These are phyloP conservation scores for Crataegus laevigata DNA, from an alignment of 306 rosid species.

Conservation along the genomic window DNA sequence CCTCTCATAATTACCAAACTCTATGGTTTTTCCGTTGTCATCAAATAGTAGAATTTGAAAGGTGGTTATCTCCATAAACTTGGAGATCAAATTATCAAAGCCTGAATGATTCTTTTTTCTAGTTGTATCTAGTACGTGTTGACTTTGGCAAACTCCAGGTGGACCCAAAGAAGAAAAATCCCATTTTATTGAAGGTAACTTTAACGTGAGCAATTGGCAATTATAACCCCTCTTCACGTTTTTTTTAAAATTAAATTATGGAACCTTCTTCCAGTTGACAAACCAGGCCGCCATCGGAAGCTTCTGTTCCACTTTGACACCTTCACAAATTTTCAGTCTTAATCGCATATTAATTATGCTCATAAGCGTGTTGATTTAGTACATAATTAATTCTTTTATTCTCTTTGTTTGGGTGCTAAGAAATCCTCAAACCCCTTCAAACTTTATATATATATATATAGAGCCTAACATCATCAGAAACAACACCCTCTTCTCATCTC, in stretches of 20 bases:
- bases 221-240: neutral
- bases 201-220: neutral
- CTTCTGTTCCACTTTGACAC: neutral
- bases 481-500: neutral
- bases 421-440: neutral
- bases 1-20: neutral
- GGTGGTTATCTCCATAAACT: neutral
- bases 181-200: neutral
- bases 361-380: neutral
- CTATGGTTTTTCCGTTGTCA: too few species aligned
- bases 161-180: neutral
- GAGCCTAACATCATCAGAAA: neutral
- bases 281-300: neutral
- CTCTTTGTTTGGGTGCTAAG: slow-evolving; percentile 11
- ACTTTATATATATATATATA: neutral
- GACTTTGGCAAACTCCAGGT: neutral
- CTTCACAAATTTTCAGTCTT: neutral
- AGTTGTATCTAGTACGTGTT: neutral
- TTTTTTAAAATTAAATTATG: neutral
- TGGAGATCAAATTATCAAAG: neutral
- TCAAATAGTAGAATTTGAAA: neutral
- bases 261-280: slow-evolving; percentile 1
- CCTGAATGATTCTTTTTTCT: neutral
- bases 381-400: too few species aligned
- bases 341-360: neutral